Conservation (phyloP, 2,329 filamentous ascomycete genomes). For the Tolypocladium album region DNA sequence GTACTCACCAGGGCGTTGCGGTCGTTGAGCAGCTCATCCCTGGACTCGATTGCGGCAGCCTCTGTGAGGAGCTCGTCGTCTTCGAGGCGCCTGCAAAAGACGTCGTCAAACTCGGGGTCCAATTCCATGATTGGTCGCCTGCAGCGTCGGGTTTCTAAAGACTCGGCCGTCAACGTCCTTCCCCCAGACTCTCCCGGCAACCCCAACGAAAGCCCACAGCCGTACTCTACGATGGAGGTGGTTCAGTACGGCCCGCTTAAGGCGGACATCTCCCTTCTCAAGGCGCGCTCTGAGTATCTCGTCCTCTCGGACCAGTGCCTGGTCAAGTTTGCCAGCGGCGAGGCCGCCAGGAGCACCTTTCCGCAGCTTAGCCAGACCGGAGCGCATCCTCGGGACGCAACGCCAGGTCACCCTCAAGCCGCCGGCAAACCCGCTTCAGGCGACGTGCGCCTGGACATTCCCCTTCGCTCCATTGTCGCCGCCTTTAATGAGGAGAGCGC, state of each 20-base stretch:
- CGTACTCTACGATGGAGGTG: slow-evolving; percentile 26
- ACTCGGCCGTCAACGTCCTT: slow-evolving; percentile 19
- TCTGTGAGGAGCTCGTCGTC: slow-evolving; percentile 20
- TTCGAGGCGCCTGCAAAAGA: slow-evolving; percentile 25
- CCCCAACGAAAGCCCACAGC: slow-evolving; percentile 17
- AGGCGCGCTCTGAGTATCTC: slow-evolving; percentile 37
- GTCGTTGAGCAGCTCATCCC: slow-evolving; percentile 27
- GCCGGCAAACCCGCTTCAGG: slow-evolving; percentile 19
- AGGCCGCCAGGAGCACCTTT: slow-evolving; percentile 36
- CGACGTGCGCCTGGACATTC: slow-evolving; percentile 33
- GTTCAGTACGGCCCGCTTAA: slow-evolving; percentile 37
- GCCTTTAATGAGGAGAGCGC: slow-evolving; percentile 40
- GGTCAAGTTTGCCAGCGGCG: slow-evolving; percentile 36
- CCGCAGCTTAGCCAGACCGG: slow-evolving; percentile 27
- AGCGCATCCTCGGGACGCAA: slow-evolving; percentile 9
- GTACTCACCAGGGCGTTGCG: slow-evolving; percentile 25
- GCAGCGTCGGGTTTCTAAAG: slow-evolving; percentile 28
- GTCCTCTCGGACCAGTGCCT: slow-evolving; percentile 40
- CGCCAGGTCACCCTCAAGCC: slow-evolving; percentile 10
- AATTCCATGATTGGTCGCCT: slow-evolving; percentile 32
- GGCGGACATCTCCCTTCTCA: slow-evolving; percentile 36
- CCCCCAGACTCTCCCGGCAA: slow-evolving; percentile 17
- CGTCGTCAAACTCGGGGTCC: slow-evolving; percentile 24
- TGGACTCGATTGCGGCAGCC: slow-evolving; percentile 25
- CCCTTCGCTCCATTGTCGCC: slow-evolving; percentile 39